Percentiles rank a stretch among this genome's conserved stretches.
Conservation (phyloP, 768 basidiomycete species). For the Leucosporidium scottii region DNA sequence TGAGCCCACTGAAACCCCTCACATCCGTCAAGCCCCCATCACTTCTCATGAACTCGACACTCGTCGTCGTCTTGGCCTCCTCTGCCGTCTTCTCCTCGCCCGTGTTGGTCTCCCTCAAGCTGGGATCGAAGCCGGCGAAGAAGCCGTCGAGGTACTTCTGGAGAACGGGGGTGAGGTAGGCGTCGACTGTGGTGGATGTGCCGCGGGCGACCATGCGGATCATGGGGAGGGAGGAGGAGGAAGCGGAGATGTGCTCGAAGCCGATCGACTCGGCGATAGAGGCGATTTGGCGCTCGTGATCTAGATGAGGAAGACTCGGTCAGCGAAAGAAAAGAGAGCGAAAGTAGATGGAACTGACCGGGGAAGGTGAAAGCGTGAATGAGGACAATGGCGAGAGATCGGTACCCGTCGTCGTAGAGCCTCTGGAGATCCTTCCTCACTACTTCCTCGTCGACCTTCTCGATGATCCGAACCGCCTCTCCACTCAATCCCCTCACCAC, state of each 20-base stretch:
- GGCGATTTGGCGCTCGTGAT: slow-evolving; percentile 71
- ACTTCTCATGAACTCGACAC: slow-evolving; percentile 93
- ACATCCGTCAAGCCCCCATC: slow-evolving; percentile 80
- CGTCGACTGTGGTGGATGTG: slow-evolving; percentile 85
- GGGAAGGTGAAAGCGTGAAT: slow-evolving; percentile 67
- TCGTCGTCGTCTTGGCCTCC: slow-evolving; percentile 46
- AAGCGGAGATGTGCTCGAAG: slow-evolving; percentile 84
- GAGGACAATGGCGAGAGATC: slow-evolving; percentile 79
- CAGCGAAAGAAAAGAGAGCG: background rate
- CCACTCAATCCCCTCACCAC: slow-evolving; percentile 77
- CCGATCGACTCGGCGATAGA: slow-evolving; percentile 67
- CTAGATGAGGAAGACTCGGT: slow-evolving; percentile 57
- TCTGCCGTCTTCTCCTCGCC: slow-evolving; percentile 44
- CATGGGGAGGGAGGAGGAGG: slow-evolving; percentile 80
- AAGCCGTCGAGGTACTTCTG: slow-evolving; percentile 80
- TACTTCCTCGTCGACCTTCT: slow-evolving; percentile 46
- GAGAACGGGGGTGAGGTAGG: slow-evolving; percentile 87
- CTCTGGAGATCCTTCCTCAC: slow-evolving; percentile 59
- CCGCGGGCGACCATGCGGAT: slow-evolving; percentile 94
- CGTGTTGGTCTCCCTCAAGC: slow-evolving; percentile 46
- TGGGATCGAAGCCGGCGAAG: slow-evolving; percentile 75
- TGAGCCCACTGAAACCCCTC: slow-evolving; percentile 80
- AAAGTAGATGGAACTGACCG: slow-evolving; percentile 8
- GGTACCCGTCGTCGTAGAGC: slow-evolving; percentile 73
- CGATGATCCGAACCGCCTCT: slow-evolving; percentile 5